Base-by-base conservation (phyloP, 2,329 filamentous ascomycete species). In the Exophiala dermatitidis region DNA sequence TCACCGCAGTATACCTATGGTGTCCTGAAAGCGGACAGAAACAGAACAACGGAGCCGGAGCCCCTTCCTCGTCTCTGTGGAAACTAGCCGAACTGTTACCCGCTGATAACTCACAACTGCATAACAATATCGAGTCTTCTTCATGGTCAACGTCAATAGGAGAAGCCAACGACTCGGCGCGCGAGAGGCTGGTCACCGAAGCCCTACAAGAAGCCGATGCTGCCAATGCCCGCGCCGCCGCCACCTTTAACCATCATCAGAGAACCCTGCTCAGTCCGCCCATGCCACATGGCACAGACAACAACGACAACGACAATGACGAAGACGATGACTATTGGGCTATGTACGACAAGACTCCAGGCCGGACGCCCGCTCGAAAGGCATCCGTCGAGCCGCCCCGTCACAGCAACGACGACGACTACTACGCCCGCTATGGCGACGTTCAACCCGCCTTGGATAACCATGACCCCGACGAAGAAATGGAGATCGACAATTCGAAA, bases 391-490 rank as follows among this genome's bases (percentile, higher is more conserved):
- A 68, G 2, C 63, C 48, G 46, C 53, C 65, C 32, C 60, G 67
- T 49, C 60, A 69, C 62, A 63, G 59, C n/a, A 8, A 66, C 70
- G 4, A 75, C 77, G 9, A 76, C 12, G 77, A 79, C 36, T 84
- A 84, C 64, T 84, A 79, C 64, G 77, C 75, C 9, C 75, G 76
- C 38, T 85, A 85, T 63, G 75, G 74, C 38, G 76, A 81, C 54
- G 81, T 85, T 7, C 82, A 85, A 61, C 82, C 81, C 4, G 81
- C 80, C 1, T 72, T 85, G 68, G 82, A 85, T 61, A 74, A 73
- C 36, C 77, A 84, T 61, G 81, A 84, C 60, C 80, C 81, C 10
- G 75, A 77, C 46, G 79, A 82, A 64, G 74, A 78, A 46, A 66
- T 73, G 41, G 65, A 68, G 19, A 19, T 19, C 1, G 19, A 19